Evolutionary conservation across 345 rosid species (phyloP), one percentile per base, ranked within the genome.

Genomic region (Kandelia obovata): DNA sequence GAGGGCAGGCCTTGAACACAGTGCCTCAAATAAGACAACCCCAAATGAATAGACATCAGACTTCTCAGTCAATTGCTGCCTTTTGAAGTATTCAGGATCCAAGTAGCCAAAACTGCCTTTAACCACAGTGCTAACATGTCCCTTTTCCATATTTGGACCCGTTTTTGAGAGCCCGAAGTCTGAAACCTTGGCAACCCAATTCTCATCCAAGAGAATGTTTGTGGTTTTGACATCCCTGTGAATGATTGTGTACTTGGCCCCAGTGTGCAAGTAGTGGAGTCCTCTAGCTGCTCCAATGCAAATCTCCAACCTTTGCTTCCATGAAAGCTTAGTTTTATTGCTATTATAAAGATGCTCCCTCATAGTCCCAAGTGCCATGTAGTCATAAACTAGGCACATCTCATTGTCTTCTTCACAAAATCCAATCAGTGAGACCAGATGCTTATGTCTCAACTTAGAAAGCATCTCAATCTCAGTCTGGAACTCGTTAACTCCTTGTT

Each of bases 221-320:
- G 97, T 89, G 15, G 96, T 88, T 80, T 94, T 94, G 1, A 95
- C 97, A 63, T 92, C 99, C 55, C 99, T 73, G 78, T 94, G 99
- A 68, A 92, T 92, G 69, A 94, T 94, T 8, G 96, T 88, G 80
- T 89, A 87, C 69, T 85, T 83, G 0, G 99, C 96, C 25, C 96
- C 97, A 0, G 96, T 91, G 81, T 94, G 98, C 20, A 91, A 87
- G 77, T 94, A 91, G 71, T 94, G 96, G 53, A 89, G 76, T 56
- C 99, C 97, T 68, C 92, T 82, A 2, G 96, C 96, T 0, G 93
- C 86, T 70, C 96, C 96, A 59, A 89, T 87, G 7, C 86, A 89
- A 2, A 89, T 77, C 69, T 92, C 96, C 64, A 92, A 53, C 70
- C 97, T 83, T 64, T 83, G 88, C 64, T 82, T 89, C 97, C 97